Evolutionary conservation across 345 rosid species (phyloP), one percentile per base, ranked within the genome.

Genomic region (Acer yangbiense): DNA sequence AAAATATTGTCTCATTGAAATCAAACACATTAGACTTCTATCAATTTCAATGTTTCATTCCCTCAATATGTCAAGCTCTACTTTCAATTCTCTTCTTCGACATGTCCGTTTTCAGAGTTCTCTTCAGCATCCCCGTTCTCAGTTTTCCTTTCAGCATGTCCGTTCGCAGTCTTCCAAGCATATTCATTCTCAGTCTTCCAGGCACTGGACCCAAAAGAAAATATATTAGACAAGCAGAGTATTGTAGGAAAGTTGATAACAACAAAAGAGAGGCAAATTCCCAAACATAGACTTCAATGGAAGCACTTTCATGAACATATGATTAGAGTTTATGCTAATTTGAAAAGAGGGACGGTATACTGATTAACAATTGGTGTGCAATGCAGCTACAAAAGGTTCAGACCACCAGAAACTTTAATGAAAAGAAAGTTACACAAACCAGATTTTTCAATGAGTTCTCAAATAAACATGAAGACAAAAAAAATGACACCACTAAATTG

Each of bases 41-140:
- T 73, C 54, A 61, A 72, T 43, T 74, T 70, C 41, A 71, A 77
- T 82, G 32, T 67, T 68, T 66, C 27, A 13, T 3, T 65, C 71
- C 68, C 25, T 65, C 50, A 9, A 43, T 32, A 66, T 74, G 54
- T 72, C 71, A 77, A 54, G 65, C 75, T 62, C 69, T 50, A 71
- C 16, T 25, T 50, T 83, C 77, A 85, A 68, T 83, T 83, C 54
- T 60, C 83, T 69, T 60, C 83, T 69, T 81, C 83, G 0, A 50
- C 54, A 68, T 29, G 25, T 46, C 74, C 88, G 35, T 68, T 81
- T 69, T 85, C 85, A 6, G 79, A 29, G 29, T 78, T 79, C 65
- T 60, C 84, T 68, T 78, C 83, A 0, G 77, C 44, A 67, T 52
- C n/a, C 17, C 73, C 89, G 44, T 75, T 79, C 64, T 87, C 86